phyloP scores from a whole-genome alignment of 2,329 filamentous ascomycete species.

The Colletotrichum eleusines region DNA sequence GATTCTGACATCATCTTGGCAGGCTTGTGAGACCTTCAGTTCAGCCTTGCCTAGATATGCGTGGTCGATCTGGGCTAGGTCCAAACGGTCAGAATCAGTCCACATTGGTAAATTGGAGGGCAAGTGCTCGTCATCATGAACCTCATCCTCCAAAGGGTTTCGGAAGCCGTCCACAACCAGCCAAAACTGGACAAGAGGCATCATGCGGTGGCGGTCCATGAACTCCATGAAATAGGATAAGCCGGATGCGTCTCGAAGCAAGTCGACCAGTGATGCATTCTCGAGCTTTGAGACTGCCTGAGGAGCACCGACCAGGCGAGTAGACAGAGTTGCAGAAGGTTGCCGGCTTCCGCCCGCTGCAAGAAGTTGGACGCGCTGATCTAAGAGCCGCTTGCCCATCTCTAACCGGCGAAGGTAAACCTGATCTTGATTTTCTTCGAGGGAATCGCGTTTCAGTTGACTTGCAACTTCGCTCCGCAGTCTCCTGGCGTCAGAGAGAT shows the following conservation, averaged over 20 bases:
- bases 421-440: slow-evolving; percentile 82
- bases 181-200: slow-evolving; percentile 97
- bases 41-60: slow-evolving; percentile 87
- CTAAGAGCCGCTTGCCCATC: slow-evolving; percentile 89
- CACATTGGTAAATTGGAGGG: slow-evolving; percentile 75
- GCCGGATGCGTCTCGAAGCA: slow-evolving; percentile 90
- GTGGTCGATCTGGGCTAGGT: slow-evolving; percentile 92
- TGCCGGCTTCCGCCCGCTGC: slow-evolving; percentile 73
- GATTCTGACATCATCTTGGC: slow-evolving; percentile 76
- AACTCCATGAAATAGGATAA: slow-evolving; percentile 99
- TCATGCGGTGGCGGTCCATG: slow-evolving; percentile 91
- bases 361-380: slow-evolving; percentile 88
- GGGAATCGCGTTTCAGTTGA: slow-evolving; percentile 87
- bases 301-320: slow-evolving; percentile 29
- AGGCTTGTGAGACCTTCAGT: slow-evolving; percentile 78
- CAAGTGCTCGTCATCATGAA: slow-evolving; percentile 75
- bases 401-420: slow-evolving; percentile 91
- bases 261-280: slow-evolving; percentile 81
- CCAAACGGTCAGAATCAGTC: slow-evolving; percentile 86
- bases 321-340: slow-evolving; percentile 45
- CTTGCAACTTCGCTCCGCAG: slow-evolving; percentile 94
- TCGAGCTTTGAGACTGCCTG: slow-evolving; percentile 69
- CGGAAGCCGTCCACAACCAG: slow-evolving; percentile 97
- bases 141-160: slow-evolving; percentile 88
- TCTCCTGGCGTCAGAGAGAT: slow-evolving; percentile 90